These are phyloP conservation scores for Trichoderma citrinoviride DNA, from an alignment of 2,329 filamentous ascomycete genomes.

Conservation along the genomic window DNA sequence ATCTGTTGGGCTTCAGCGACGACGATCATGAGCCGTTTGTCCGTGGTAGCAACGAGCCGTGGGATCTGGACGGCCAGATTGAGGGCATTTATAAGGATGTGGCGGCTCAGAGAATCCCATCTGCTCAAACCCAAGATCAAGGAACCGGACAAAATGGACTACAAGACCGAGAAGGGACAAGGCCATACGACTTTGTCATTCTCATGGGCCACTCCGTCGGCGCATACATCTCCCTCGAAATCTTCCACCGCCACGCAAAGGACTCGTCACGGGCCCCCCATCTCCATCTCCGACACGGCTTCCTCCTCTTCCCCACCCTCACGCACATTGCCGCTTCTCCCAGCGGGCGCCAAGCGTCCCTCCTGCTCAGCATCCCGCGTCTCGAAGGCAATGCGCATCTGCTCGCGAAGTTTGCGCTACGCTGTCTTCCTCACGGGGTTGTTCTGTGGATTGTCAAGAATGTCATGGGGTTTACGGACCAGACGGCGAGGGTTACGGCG, in stretches of 20 bases:
- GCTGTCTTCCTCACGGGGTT: conserved; percentile 39
- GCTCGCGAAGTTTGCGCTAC: conserved; percentile 43
- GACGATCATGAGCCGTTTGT: conserved; percentile 48
- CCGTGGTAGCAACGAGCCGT: conserved; percentile 42
- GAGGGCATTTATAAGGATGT: conserved; percentile 42
- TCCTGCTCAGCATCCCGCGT: conserved; percentile 43
- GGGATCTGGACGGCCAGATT: conserved; percentile 55
- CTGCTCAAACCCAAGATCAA: neutral
- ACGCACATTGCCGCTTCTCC: conserved; percentile 65
- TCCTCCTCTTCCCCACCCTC: conserved; percentile 73
- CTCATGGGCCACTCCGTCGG: conserved; percentile 75
- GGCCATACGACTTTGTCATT: conserved; percentile 56
- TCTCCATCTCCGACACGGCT: conserved; percentile 48
- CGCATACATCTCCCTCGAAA: conserved; percentile 67
- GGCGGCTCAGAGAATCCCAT: conserved; percentile 27
- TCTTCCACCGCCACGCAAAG: conserved; percentile 57
- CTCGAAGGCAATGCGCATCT: conserved; percentile 42
- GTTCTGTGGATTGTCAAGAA: conserved; percentile 45
- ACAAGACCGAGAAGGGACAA: conserved; percentile 32
- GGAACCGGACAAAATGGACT: neutral
- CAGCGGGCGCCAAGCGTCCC: conserved; percentile 49
- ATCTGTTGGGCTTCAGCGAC: conserved; percentile 58
- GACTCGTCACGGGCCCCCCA: conserved; percentile 35
- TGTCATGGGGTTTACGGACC: conserved; percentile 47
- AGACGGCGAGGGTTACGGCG: conserved; percentile 50